phyloP scores from a whole-genome alignment of 345 rosid species.

The Euphorbia peplus region DNA sequence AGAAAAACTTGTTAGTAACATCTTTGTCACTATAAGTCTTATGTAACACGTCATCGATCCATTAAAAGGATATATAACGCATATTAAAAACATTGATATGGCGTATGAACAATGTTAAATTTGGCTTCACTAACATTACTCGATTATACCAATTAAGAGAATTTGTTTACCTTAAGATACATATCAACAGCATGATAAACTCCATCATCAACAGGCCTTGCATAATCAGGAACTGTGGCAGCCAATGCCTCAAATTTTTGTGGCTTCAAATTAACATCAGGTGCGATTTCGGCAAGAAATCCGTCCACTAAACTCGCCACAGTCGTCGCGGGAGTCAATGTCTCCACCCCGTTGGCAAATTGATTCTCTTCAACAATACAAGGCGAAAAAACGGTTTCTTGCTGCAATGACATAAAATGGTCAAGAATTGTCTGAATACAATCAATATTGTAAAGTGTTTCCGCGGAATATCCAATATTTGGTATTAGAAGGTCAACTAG shows the following conservation, averaged over 20 bases:
- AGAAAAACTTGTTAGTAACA: too few species aligned
- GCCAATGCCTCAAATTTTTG: slow-evolving; percentile 70
- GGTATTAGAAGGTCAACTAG: slow-evolving; percentile 82
- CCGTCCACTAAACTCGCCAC: slow-evolving; percentile 76
- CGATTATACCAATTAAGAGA: neutral
- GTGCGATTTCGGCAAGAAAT: slow-evolving; percentile 86
- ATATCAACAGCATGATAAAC: slow-evolving; percentile 84
- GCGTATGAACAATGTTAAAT: too few species aligned
- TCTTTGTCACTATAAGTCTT: too few species aligned
- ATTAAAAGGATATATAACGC: too few species aligned
- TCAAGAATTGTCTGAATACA: slow-evolving; percentile 80
- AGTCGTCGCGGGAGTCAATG: slow-evolving; percentile 52
- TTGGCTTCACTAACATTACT: too few species aligned
- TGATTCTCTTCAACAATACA: slow-evolving; percentile 52
- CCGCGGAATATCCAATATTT: slow-evolving; percentile 63
- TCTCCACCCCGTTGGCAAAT: slow-evolving; percentile 42
- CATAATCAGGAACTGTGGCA: slow-evolving; percentile 69
- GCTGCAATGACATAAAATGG: slow-evolving; percentile 46
- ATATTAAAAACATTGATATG: too few species aligned
- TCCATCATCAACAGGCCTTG: slow-evolving; percentile 78
- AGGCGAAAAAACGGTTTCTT: slow-evolving; percentile 21
- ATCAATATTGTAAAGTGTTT: slow-evolving; percentile 82
- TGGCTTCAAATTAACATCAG: slow-evolving; percentile 78
- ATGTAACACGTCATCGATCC: too few species aligned
- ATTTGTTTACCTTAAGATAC: slow-evolving; percentile 63